Evolutionary conservation across 73 alveolate genomes (phyloP), one percentile per base, ranked within the genome.

Genomic region (Paramecium caudatum): DNA sequence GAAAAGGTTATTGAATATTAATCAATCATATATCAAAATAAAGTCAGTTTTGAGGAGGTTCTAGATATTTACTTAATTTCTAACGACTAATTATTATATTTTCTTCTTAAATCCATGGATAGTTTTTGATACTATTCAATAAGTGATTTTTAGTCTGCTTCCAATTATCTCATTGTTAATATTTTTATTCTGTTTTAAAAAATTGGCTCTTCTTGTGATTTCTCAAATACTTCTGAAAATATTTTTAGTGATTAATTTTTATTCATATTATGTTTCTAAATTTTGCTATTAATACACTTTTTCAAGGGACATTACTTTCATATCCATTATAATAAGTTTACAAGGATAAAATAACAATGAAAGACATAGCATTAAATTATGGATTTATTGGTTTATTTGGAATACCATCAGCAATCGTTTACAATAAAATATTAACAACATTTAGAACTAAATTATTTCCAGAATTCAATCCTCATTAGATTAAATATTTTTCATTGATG

Each of bases 401-500:
- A 27, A 36, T 74, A 3, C 88, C 88, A 3, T 17, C 25, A 36
- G 65, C 55, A 10, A 39, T 9, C 13, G 17, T 43, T 19, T 74
- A 74, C 19, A 74, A 37, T 41, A 37, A 37, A 74, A 21, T 30
- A 74, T 74, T 15, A 25, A 74, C 13, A 12, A 36, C 17, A 16
- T 45, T 74, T 9, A 74, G 69, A 74, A 34, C 17, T 1, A 19
- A 36, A 30, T 74, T 74, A 74, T 74, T 74, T 74, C 46, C 62
- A 39, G 17, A 37, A 19, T 74, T 74, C 43, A 74, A 30, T 27
- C 69, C 17, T 41, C 45, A 74, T 74, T 41, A 74, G 32, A 27
- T 74, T 19, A 39, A 23, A 21, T 27, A 74, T 74, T 74, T 74
- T 74, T 74, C 88, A 74, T 74, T 74, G 43, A 74, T 74, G 69